phyloP scores from a whole-genome alignment of 257 asterid species.

The Marsdenia floribunda region DNA sequence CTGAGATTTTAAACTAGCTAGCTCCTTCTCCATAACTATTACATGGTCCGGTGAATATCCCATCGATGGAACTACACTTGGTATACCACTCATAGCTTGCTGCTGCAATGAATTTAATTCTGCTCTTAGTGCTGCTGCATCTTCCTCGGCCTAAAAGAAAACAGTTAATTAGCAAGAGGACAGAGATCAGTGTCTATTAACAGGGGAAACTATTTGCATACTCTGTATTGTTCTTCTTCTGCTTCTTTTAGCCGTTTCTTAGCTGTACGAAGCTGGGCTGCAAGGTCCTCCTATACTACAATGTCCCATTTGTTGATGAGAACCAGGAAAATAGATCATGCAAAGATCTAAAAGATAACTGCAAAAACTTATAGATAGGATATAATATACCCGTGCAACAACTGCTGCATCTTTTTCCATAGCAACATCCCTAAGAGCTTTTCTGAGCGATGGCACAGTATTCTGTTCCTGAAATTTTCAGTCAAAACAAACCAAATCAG shows the following conservation, averaged over 20 bases:
- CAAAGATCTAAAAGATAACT: constrained; percentile 6
- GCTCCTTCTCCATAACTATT: constrained; percentile 74
- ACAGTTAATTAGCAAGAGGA: constrained; percentile 17
- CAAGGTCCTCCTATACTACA: constrained; percentile 83
- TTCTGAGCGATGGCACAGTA: constrained; percentile 79
- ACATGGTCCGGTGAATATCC: constrained; percentile 61
- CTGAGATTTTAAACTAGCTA: constrained; percentile 63
- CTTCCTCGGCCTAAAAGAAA: constrained; percentile 85
- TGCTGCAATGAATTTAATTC: constrained; percentile 83
- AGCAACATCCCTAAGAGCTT: constrained; percentile 92
- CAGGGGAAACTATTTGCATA: constrained; percentile 29
- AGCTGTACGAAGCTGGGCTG: constrained; percentile 84
- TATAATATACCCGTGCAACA: constrained; percentile 71
- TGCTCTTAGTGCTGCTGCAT: constrained; percentile 87
- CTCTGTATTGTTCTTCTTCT: constrained; percentile 96
- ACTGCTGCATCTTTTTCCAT: constrained; percentile 99
- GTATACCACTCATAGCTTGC: constrained; percentile 57
- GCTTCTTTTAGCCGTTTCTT: constrained; percentile 89
- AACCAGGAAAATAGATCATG: constrained; percentile 2
- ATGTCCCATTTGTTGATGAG: constrained; percentile 19
- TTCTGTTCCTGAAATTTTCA: constrained; percentile 66
- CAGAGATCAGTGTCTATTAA: constrained; percentile 12
- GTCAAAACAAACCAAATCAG: constrained; percentile 15
- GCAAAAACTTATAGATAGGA: constrained; percentile 8
- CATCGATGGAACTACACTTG: constrained; percentile 34